A percentile compares a stretch with the other conserved stretches of the same genome.
These are phyloP conservation scores for Lachancea meyersii DNA, from an alignment of 805 yeast species.

Conservation along the genomic window DNA sequence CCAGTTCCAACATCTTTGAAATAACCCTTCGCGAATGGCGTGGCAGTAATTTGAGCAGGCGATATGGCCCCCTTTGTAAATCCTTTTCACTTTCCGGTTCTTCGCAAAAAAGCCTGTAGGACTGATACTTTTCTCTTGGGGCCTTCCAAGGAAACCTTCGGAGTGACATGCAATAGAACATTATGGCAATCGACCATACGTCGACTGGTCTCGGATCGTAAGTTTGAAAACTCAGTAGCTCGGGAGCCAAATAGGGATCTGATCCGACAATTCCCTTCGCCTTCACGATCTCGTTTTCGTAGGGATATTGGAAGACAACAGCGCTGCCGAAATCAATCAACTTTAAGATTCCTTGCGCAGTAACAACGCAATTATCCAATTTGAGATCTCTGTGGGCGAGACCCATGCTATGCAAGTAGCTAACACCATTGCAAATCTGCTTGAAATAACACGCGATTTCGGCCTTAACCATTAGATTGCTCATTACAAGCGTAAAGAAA, in stretches of 20 bases:
- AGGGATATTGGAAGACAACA: constrained; percentile 67
- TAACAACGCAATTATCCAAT: constrained; percentile 88
- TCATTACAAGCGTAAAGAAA: constrained; percentile 89
- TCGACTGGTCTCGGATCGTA: constrained; percentile 89
- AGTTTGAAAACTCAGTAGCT: constrained; percentile 48
- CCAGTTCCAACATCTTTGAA: constrained; percentile 56
- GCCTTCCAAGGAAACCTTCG: constrained; percentile 93
- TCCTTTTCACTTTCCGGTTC: constrained; percentile 38
- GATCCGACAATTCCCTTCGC: constrained; percentile 90
- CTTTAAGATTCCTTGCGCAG: constrained; percentile 66
- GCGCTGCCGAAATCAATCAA: constrained; percentile 93
- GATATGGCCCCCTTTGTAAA: constrained; percentile 58
- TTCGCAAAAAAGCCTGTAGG: constrained; percentile 61
- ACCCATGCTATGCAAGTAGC: constrained; percentile 72
- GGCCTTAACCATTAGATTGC: constrained; percentile 62
- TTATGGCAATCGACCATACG: constrained; percentile 90
- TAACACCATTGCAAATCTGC: constrained; percentile 72
- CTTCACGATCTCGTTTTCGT: constrained; percentile 47
- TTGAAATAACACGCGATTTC: constrained; percentile 78
- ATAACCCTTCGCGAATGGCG: constrained; percentile 55
- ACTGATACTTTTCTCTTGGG: constrained; percentile 70
- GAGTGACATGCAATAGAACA: constrained; percentile 83
- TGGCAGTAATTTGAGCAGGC: constrained; percentile 69
- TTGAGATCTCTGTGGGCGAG: constrained; percentile 91
- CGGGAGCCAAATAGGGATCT: constrained; percentile 95